phyloP scores from a whole-genome alignment of 2,329 filamentous ascomycete genomes.

The Orbilia brochopaga region DNA sequence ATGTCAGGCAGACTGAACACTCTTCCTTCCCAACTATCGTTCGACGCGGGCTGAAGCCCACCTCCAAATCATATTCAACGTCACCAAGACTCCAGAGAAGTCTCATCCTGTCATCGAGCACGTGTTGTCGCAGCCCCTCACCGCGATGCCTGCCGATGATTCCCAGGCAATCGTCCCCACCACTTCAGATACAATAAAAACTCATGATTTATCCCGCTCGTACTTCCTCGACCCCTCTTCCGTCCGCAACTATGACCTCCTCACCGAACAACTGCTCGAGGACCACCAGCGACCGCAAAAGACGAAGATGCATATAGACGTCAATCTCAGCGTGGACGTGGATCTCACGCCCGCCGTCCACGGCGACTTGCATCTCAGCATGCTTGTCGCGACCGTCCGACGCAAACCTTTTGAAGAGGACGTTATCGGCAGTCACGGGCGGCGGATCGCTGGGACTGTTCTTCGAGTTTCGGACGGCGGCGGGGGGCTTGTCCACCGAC shows the following conservation, averaged over 20 bases:
- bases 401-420: constrained; percentile 45
- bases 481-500: constrained; percentile 30
- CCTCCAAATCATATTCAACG: not conserved
- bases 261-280: constrained; percentile 43
- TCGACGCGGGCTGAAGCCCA: not conserved
- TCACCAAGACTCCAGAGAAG: too few relatives aligned
- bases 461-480: constrained; percentile 38
- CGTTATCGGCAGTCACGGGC: constrained; percentile 28
- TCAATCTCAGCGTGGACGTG: constrained; percentile 43
- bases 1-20: not conserved
- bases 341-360: constrained; percentile 43
- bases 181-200: not conserved
- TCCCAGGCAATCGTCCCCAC: not conserved
- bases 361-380: constrained; percentile 43
- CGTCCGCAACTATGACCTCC: constrained; percentile 33
- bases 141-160: constrained; percentile 6
- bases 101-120: too few relatives aligned
- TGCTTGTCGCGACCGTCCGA: constrained; percentile 43
- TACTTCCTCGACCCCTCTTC: constrained; percentile 36
- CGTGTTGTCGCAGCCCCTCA: not conserved
- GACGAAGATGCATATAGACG: constrained; percentile 41
- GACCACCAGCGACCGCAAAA: constrained; percentile 40
- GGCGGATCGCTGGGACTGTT: constrained; percentile 40
- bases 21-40: not conserved
- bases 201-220: constrained; percentile 28